A percentile compares a stretch with the other conserved stretches of the same genome.
phyloP scores from a whole-genome alignment of 495 filamentous ascomycete species.

The Talaromyces proteolyticus region DNA sequence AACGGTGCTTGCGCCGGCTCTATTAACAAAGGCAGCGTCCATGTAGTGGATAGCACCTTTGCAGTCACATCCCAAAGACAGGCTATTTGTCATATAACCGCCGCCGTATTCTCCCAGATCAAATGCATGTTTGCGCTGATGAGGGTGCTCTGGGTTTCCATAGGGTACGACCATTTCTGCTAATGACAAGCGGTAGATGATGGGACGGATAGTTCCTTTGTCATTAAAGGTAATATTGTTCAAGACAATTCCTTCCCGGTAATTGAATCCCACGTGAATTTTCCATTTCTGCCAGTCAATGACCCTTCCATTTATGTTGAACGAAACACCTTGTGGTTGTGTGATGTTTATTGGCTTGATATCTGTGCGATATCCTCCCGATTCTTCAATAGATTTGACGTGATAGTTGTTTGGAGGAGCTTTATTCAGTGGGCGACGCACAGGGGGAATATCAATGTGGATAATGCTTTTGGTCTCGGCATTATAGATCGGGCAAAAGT shows the following conservation, averaged over 20 bases:
- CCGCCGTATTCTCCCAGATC: slow-evolving; percentile 92
- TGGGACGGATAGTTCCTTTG: slow-evolving; percentile 68
- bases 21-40: slow-evolving; percentile 76
- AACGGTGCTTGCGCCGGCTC: slow-evolving; percentile 66
- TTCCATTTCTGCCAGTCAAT: slow-evolving; percentile 95
- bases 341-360: slow-evolving; percentile 94
- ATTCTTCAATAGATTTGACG: slow-evolving; percentile 61
- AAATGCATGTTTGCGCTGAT: slow-evolving; percentile 92
- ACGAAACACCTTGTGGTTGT: slow-evolving; percentile 91
- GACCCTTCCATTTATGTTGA: slow-evolving; percentile 70
- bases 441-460: slow-evolving; percentile 80
- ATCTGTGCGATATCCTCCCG: slow-evolving; percentile 69
- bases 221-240: slow-evolving; percentile 92
- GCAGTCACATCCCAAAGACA: slow-evolving; percentile 88
- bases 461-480: slow-evolving; percentile 77
- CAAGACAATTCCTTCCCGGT: slow-evolving; percentile 88
- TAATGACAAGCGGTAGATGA: slow-evolving; percentile 89
- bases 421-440: slow-evolving; percentile 73
- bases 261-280: slow-evolving; percentile 92
- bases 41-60: slow-evolving; percentile 94
- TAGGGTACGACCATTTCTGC: slow-evolving; percentile 98
- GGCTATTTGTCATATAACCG: slow-evolving; percentile 92
- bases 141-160: slow-evolving; percentile 87
- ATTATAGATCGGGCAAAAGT: slow-evolving; percentile 93
- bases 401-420: slow-evolving; percentile 76